These are phyloP conservation scores for Pseudocercospora eumusae DNA, from an alignment of 2,329 filamentous ascomycete genomes.

Conservation along the genomic window DNA sequence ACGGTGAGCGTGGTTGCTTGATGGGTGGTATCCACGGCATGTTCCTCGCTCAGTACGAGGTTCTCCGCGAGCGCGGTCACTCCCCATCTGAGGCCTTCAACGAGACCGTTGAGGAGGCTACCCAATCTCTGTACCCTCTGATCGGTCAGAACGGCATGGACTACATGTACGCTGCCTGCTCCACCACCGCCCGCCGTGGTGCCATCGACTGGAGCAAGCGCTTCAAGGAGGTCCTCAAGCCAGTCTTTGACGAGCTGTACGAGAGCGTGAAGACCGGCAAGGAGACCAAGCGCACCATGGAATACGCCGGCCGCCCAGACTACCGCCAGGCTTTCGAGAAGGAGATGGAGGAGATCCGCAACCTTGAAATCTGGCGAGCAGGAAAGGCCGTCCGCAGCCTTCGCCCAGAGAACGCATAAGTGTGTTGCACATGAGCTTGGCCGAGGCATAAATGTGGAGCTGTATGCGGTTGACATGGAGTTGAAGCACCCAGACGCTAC, in stretches of 20 bases:
- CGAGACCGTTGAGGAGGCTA: constrained; percentile 99
- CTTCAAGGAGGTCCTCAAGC: constrained; percentile 99
- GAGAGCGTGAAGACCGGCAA: constrained; percentile 85
- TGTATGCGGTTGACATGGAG: background rate
- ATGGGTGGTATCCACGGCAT: constrained; percentile 99
- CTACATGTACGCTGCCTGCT: constrained; percentile 99
- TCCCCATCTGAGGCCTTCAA: constrained; percentile 98
- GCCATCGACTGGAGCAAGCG: constrained; percentile 97
- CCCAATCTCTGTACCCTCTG: constrained; percentile 94
- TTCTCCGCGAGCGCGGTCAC: constrained; percentile 98
- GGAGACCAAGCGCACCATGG: constrained; percentile 94
- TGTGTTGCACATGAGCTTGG: background rate
- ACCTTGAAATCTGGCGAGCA: constrained; percentile 98
- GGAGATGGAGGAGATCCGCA: constrained; percentile 98
- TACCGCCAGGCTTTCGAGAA: constrained; percentile 97
- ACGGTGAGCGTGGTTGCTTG: constrained; percentile 98
- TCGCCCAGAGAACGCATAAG: constrained; percentile 42
- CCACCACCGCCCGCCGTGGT: constrained; percentile 94
- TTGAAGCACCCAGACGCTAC: background rate
- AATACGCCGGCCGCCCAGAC: constrained; percentile 94
- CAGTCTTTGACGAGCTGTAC: constrained; percentile 97
- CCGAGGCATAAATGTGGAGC: background rate
- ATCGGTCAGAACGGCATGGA: constrained; percentile 99
- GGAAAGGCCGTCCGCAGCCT: constrained; percentile 84
- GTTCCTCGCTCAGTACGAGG: constrained; percentile 99